phyloP scores from a whole-genome alignment of 1,139 yeast genomes.

The Blastobotrys arbuscula region DNA sequence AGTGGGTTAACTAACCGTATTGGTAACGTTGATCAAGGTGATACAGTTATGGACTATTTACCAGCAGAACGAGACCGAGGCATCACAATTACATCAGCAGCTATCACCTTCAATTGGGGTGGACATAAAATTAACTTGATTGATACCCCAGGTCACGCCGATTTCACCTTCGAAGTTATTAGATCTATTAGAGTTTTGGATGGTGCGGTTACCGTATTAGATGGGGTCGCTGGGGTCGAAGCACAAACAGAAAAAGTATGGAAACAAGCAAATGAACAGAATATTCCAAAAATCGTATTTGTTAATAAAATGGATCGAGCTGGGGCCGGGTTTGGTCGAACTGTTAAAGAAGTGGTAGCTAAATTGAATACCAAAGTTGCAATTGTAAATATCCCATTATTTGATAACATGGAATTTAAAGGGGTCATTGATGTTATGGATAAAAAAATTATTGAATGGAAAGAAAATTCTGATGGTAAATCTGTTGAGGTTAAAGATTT shows the following conservation, averaged over 20 bases:
- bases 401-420: conserved; percentile 47
- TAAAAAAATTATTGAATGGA: conserved; percentile 63
- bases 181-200: conserved; percentile 85
- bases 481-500: conserved; percentile 48
- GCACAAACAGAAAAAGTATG: conserved; percentile 98
- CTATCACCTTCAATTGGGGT: conserved; percentile 88
- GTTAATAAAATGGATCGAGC: conserved; percentile 94
- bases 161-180: conserved; percentile 90
- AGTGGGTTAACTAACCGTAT: conserved; percentile 75
- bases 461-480: conserved; percentile 49
- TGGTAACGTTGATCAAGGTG: conserved; percentile 96
- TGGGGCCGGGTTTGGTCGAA: conserved; percentile 91
- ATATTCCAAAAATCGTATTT: conserved; percentile 70
- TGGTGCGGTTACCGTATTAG: conserved; percentile 88
- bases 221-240: conserved; percentile 97
- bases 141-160: conserved; percentile 99
- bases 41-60: conserved; percentile 88
- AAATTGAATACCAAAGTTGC: conserved; percentile 72
- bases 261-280: conserved; percentile 70
- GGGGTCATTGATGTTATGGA: conserved; percentile 86
- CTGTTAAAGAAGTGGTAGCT: conserved; percentile 78
- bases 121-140: conserved; percentile 70
- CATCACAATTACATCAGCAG: conserved; percentile 94
- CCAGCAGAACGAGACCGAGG: conserved; percentile 92
- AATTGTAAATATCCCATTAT: conserved; percentile 75